These are phyloP conservation scores for Apophysomyces elegans DNA, from an alignment of 371 early-diverging fungal species.

Conservation along the genomic window DNA sequence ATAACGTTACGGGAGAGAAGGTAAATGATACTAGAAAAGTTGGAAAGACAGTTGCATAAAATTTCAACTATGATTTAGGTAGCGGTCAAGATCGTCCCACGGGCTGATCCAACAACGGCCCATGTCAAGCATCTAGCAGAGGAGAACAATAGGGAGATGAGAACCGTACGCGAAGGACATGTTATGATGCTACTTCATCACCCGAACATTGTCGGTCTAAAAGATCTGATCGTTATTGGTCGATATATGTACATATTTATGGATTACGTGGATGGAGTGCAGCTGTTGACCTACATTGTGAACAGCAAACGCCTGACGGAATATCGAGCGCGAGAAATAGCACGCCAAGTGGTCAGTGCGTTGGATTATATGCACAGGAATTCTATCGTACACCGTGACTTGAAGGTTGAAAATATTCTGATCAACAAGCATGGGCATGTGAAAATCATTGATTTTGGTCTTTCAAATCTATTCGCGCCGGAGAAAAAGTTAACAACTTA, in stretches of 20 bases:
- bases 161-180: constrained; percentile 91
- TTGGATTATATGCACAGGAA: constrained; percentile 94
- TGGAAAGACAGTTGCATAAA: background rate
- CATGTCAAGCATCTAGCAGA: constrained; percentile 29
- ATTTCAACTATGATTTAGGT: constrained; percentile 19
- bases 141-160: constrained; percentile 80
- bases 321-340: constrained; percentile 85
- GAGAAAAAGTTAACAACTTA: constrained; percentile 86
- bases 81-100: constrained; percentile 54
- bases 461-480: constrained; percentile 90
- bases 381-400: constrained; percentile 96
- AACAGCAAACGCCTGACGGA: constrained; percentile 90
- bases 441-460: constrained; percentile 96
- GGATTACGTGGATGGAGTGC: constrained; percentile 91
- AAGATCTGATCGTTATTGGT: constrained; percentile 82
- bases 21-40: constrained; percentile 15
- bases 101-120: constrained; percentile 38
- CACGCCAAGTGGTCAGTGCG: constrained; percentile 93
- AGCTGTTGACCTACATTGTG: constrained; percentile 89
- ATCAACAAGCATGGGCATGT: constrained; percentile 81
- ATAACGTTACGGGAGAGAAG: constrained; percentile 51
- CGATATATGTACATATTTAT: constrained; percentile 91
- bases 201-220: constrained; percentile 83
- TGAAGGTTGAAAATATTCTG: constrained; percentile 97
- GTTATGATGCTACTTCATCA: constrained; percentile 93